These are phyloP conservation scores for Tolypocladium ophioglossoides DNA, from an alignment of 2,329 filamentous ascomycete genomes.

Conservation along the genomic window DNA sequence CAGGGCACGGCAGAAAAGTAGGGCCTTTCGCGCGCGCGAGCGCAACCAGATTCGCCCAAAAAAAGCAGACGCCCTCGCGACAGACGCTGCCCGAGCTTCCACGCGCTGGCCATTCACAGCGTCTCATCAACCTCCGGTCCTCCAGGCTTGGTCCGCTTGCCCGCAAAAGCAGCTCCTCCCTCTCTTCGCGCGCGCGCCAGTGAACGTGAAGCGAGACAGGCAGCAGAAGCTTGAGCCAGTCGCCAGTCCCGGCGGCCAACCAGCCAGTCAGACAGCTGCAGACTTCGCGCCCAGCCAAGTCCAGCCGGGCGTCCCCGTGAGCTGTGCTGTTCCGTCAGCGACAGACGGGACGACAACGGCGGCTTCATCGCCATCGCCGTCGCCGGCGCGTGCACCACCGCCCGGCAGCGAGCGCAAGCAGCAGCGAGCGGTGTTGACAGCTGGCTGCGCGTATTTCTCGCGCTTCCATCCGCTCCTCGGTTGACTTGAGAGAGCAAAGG, in stretches of 20 bases:
- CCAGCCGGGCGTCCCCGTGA: background rate
- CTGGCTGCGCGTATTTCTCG: background rate
- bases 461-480: background rate
- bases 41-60: slow-evolving; percentile 12
- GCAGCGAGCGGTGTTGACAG: background rate
- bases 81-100: background rate
- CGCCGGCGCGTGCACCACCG: background rate
- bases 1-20: slow-evolving; percentile 5
- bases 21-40: slow-evolving; percentile 8
- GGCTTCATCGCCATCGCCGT: background rate
- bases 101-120: slow-evolving; percentile 13
- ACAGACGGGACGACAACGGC: background rate
- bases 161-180: slow-evolving; percentile 1
- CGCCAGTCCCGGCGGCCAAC: background rate
- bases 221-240: slow-evolving; percentile 5
- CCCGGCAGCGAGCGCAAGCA: background rate
- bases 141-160: slow-evolving; percentile 9
- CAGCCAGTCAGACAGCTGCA: background rate
- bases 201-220: slow-evolving; percentile 2
- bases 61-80: background rate
- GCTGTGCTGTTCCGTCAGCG: background rate
- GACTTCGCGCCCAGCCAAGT: background rate
- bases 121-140: slow-evolving; percentile 6
- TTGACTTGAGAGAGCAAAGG: no score
- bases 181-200: slow-evolving; percentile 5